phyloP scores from a whole-genome alignment of 2,329 filamentous ascomycete species.

The Didymella segeticola region DNA sequence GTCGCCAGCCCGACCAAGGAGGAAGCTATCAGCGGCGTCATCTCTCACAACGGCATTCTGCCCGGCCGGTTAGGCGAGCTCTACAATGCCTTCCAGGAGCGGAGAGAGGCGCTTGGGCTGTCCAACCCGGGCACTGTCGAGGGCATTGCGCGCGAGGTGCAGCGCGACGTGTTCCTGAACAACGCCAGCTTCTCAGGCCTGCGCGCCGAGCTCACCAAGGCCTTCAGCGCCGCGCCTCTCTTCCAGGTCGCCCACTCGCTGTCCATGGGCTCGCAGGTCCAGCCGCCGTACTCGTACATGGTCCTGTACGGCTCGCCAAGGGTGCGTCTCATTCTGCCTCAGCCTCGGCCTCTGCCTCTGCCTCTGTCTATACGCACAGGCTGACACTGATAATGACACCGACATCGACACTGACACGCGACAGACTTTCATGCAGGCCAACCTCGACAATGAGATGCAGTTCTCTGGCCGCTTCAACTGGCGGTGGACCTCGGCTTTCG shows the following conservation, averaged over 20 bases:
- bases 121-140: constrained; percentile 93
- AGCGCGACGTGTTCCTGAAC: constrained; percentile 94
- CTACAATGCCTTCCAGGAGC: constrained; percentile 81
- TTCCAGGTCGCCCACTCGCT: constrained; percentile 99
- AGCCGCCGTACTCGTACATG: constrained; percentile 94
- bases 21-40: constrained; percentile 60
- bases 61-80: constrained; percentile 72
- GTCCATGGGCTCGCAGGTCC: constrained; percentile 84
- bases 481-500: constrained; percentile 79
- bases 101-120: constrained; percentile 85
- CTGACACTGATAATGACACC: no score
- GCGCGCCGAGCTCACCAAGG: constrained; percentile 94
- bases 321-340: constrained; percentile 61
- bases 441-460: constrained; percentile 88
- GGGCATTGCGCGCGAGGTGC: constrained; percentile 86
- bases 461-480: constrained; percentile 92
- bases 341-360: neutral
- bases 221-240: constrained; percentile 89
- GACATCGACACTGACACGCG: neutral
- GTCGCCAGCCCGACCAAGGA: constrained; percentile 44
- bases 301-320: constrained; percentile 92
- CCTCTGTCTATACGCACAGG: constrained; percentile 1
- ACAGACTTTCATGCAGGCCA: constrained; percentile 94
- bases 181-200: constrained; percentile 97
- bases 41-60: constrained; percentile 79